These are phyloP conservation scores for Cymbopogon citratus DNA, from an alignment of 176 grass and related monocot species.

Conservation along the genomic window DNA sequence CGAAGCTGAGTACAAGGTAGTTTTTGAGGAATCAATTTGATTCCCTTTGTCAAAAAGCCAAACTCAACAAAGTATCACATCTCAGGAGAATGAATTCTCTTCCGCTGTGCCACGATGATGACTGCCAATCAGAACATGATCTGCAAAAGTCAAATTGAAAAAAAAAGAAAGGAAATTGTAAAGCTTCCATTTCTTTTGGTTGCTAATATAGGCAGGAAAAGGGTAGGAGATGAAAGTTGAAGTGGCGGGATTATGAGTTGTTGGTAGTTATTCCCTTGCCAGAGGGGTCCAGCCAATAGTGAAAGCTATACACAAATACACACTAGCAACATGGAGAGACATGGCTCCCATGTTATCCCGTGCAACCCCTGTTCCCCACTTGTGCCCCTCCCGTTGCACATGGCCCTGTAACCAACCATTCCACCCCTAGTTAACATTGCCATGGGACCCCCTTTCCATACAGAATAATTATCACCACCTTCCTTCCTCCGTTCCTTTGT, in stretches of 20 bases:
- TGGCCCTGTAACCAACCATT: slow-evolving; percentile 53
- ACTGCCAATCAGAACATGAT: slow-evolving; percentile 24
- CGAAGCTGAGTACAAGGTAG: slow-evolving; percentile 22
- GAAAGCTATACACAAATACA: slow-evolving; percentile 70
- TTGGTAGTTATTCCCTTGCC: slow-evolving; percentile 41
- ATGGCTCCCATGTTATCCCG: slow-evolving; percentile 78
- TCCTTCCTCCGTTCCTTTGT: slow-evolving; percentile 26
- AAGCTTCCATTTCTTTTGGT: slow-evolving; percentile 41
- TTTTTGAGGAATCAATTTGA: slow-evolving; percentile 25
- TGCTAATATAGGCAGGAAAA: slow-evolving; percentile 36
- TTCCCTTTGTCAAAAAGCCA: slow-evolving; percentile 21
- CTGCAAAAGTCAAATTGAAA: slow-evolving; percentile 36
- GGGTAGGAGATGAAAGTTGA: slow-evolving; percentile 41
- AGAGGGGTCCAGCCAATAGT: slow-evolving; percentile 67
- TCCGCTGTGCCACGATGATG: slow-evolving; percentile 11
- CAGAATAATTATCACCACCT: slow-evolving; percentile 42
- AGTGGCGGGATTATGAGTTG: slow-evolving; percentile 35
- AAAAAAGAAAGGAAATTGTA: slow-evolving; percentile 17
- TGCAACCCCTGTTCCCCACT: slow-evolving; percentile 80
- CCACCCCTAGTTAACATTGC: slow-evolving; percentile 41
- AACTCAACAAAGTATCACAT: slow-evolving; percentile 28
- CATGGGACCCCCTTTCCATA: slow-evolving; percentile 42
- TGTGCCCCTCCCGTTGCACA: slow-evolving; percentile 67
- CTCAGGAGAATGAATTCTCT: slow-evolving; percentile 29
- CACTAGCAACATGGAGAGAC: slow-evolving; percentile 65